Evolutionary conservation across 2,329 filamentous ascomycete genomes (phyloP).

Genomic region (Botrytis sinoallii): DNA sequence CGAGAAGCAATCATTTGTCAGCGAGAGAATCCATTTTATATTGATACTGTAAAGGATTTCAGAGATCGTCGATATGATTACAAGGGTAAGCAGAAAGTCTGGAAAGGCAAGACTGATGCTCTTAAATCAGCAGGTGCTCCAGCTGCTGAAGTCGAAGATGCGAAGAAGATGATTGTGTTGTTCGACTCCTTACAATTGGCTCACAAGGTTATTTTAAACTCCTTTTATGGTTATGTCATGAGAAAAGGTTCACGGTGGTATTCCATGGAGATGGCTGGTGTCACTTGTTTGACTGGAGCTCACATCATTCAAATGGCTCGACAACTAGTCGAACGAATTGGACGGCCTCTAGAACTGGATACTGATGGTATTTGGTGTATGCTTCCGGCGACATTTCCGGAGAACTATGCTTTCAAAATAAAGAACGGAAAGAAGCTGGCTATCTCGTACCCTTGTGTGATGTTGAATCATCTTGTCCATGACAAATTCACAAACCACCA

Average conservation of each 20-base stretch:
- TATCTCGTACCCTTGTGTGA: constrained; percentile 98
- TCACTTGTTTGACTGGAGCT: constrained; percentile 94
- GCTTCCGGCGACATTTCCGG: constrained; percentile 90
- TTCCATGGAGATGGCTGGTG: constrained; percentile 98
- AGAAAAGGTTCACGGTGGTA: constrained; percentile 98
- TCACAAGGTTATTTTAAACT: constrained; percentile 98
- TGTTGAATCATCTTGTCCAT: constrained; percentile 97
- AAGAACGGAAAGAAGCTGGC: constrained; percentile 94
- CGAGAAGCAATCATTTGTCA: constrained; percentile 98
- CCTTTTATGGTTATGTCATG: constrained; percentile 99
- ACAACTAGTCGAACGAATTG: constrained; percentile 88
- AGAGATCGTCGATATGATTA: constrained; percentile 97
- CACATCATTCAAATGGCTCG: constrained; percentile 96
- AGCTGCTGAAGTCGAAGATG: constrained; percentile 76
- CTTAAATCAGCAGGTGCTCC: constrained; percentile 80
- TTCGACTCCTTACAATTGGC: constrained; percentile 95
- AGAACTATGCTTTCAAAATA: constrained; percentile 91
- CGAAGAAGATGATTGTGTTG: constrained; percentile 97
- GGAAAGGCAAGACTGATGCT: constrained; percentile 93
- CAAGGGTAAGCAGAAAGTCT: constrained; percentile 96
- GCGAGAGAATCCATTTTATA: constrained; percentile 96
- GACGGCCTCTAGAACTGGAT: constrained; percentile 87
- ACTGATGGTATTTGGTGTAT: constrained; percentile 99
- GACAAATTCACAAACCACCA: constrained; percentile 95
- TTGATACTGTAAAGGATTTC: constrained; percentile 93